These are phyloP conservation scores for Xerocomellus dryophilus DNA, from an alignment of 768 basidiomycete species.

Conservation along the genomic window DNA sequence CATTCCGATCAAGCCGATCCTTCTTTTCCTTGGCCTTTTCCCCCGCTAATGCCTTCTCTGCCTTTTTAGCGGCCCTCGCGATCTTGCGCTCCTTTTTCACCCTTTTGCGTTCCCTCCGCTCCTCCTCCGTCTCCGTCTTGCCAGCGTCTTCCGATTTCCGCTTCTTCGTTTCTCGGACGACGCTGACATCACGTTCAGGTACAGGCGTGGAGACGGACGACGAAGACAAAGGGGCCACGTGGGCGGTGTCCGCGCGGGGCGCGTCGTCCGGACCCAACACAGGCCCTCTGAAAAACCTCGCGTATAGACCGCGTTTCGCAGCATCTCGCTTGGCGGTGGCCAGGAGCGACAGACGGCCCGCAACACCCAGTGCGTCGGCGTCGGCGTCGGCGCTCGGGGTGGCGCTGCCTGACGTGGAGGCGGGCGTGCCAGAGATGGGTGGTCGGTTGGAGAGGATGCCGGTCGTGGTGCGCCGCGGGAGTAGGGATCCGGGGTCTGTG, in stretches of 20 bases:
- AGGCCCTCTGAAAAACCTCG: constrained; percentile 78
- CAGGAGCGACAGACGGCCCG: constrained; percentile 47
- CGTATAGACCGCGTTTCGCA: constrained; percentile 71
- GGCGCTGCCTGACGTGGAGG: constrained; percentile 42
- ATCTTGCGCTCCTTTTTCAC: constrained; percentile 23
- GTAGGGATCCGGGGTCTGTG: constrained; percentile 12
- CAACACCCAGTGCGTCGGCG: background rate
- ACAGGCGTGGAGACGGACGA: background rate
- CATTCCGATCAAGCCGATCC: background rate
- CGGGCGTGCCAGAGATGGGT: constrained; percentile 49
- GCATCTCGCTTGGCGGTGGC: constrained; percentile 72
- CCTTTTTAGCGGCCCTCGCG: constrained; percentile 15
- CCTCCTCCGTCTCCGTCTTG: constrained; percentile 13
- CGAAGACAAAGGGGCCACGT: background rate
- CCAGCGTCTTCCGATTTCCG: constrained; percentile 3
- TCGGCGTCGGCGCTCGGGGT: constrained; percentile 21
- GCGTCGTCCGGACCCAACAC: constrained; percentile 50
- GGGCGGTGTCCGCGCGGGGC: background rate
- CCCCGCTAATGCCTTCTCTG: constrained; percentile 1
- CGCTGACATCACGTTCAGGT: background rate
- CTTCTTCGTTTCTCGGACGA: background rate
- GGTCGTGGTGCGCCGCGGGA: constrained; percentile 60
- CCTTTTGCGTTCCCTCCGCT: constrained; percentile 23
- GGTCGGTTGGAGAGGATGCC: constrained; percentile 75
- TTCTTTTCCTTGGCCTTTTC: background rate